Percentiles rank a stretch among this genome's conserved stretches.
phyloP scores from a whole-genome alignment of 2,329 filamentous ascomycete species.

The Allantophomopsis lycopodina region DNA sequence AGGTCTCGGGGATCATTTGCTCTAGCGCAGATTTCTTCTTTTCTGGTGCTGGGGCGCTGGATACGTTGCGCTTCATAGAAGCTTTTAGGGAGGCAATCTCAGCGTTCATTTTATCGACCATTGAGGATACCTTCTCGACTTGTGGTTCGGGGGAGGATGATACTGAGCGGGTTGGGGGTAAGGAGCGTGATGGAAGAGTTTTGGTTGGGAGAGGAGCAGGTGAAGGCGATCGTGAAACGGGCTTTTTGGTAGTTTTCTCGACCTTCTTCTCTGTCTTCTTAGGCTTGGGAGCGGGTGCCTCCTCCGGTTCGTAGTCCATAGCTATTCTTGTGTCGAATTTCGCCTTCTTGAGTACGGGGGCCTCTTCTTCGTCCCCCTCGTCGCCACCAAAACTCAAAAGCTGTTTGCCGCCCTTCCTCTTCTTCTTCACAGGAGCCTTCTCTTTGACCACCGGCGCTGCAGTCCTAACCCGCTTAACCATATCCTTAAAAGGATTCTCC shows the following conservation, averaged over 20 bases:
- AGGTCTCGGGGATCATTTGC: slow-evolving; percentile 59
- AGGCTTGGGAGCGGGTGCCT: slow-evolving; percentile 15
- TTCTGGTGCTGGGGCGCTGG: slow-evolving; percentile 34
- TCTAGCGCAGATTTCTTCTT: slow-evolving; percentile 57
- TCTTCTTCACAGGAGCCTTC: slow-evolving; percentile 34
- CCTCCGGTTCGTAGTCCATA: slow-evolving; percentile 37
- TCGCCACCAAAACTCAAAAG: slow-evolving; percentile 65
- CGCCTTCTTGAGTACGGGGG: slow-evolving; percentile 55
- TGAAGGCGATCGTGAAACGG: slow-evolving; percentile 23
- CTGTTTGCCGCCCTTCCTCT: slow-evolving; percentile 61
- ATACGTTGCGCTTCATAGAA: slow-evolving; percentile 59
- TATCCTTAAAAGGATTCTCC: slow-evolving; percentile 71
- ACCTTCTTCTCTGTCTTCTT: slow-evolving; percentile 18
- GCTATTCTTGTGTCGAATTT: slow-evolving; percentile 71
- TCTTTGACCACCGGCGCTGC: slow-evolving; percentile 33
- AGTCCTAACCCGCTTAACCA: slow-evolving; percentile 54
- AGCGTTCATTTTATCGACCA: slow-evolving; percentile 59
- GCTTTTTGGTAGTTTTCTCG: slow-evolving; percentile 13
- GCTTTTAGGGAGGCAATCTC: slow-evolving; percentile 72
- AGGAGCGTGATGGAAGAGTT: slow-evolving; percentile 12
- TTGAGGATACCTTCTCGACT: slow-evolving; percentile 21
- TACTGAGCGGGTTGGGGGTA: slow-evolving; percentile 16
- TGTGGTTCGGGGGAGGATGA: slow-evolving; percentile 22
- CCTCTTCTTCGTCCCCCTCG: slow-evolving; percentile 37
- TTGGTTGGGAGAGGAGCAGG: slow-evolving; percentile 16